Percentiles rank a stretch among this genome's conserved stretches.
Conservation (phyloP, 768 basidiomycete species). For the Termitomyces sp. region DNA sequence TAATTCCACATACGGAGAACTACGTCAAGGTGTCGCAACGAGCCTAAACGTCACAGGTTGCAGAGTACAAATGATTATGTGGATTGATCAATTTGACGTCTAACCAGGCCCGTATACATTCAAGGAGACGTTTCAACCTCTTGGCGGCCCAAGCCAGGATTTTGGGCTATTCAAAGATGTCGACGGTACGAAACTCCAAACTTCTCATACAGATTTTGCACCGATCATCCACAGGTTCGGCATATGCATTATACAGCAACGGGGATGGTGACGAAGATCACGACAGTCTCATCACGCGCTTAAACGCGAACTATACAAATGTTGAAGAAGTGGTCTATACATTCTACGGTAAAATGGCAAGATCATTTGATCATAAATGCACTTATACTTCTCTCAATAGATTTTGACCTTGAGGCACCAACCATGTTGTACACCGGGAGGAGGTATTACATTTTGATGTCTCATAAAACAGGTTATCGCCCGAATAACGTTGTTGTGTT, state of each 20-base stretch:
- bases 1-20: slow-evolving; percentile 23
- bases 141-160: slow-evolving; percentile 20
- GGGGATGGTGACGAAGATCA: slow-evolving; percentile 20
- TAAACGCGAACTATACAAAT: slow-evolving; percentile 21
- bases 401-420: slow-evolving; percentile 22
- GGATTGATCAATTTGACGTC: not conserved
- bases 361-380: not conserved
- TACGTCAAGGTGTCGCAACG: slow-evolving; percentile 24
- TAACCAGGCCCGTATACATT: slow-evolving; percentile 21
- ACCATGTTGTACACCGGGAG: slow-evolving; percentile 19
- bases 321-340: slow-evolving; percentile 23
- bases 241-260: slow-evolving; percentile 22
- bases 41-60: slow-evolving; percentile 25
- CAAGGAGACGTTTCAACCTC: slow-evolving; percentile 16
- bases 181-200: slow-evolving; percentile 6
- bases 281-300: slow-evolving; percentile 21
- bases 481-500: slow-evolving; percentile 24
- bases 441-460: slow-evolving; percentile 25
- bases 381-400: slow-evolving; percentile 1
- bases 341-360: slow-evolving; percentile 13
- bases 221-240: slow-evolving; percentile 8
- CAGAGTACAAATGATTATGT: not conserved
- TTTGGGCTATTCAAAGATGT: slow-evolving; percentile 22
- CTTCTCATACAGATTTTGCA: not conserved
- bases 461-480: slow-evolving; percentile 24